Evolutionary conservation across 2,329 filamentous ascomycete genomes (phyloP).

Genomic region (Dendryphion nanum): DNA sequence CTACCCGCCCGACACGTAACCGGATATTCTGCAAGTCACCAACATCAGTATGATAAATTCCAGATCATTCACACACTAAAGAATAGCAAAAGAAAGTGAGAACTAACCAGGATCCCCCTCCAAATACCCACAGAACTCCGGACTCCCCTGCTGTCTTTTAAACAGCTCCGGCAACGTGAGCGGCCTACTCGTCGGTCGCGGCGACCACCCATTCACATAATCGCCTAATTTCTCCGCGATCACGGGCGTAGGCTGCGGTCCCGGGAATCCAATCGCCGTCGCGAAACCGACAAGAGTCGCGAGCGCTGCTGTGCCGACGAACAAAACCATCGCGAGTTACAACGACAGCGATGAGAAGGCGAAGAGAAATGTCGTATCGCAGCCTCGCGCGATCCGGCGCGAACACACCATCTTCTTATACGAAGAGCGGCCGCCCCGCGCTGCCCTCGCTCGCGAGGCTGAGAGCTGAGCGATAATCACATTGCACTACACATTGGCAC

Average conservation of each 20-base stretch:
- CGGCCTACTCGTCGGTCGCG: slow-evolving; percentile 8
- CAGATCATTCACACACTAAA: neutral
- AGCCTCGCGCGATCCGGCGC: neutral
- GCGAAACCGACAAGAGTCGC: neutral
- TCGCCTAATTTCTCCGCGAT: slow-evolving; percentile 1
- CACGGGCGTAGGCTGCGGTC: slow-evolving; percentile 8
- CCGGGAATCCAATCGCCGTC: slow-evolving; percentile 5
- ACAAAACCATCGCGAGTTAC: too few species aligned
- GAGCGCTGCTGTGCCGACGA: neutral
- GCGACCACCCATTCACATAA: slow-evolving; percentile 12
- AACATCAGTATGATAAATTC: too few species aligned
- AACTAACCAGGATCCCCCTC: slow-evolving; percentile 9
- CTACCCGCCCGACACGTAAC: slow-evolving; percentile 6
- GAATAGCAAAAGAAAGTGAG: neutral
- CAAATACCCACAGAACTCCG: slow-evolving; percentile 11
- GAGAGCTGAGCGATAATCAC: neutral
- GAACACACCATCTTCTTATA: neutral
- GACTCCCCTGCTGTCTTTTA: slow-evolving; percentile 8
- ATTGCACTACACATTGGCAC: too few species aligned
- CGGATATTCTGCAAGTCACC: slow-evolving; percentile 2
- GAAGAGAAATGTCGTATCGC: neutral
- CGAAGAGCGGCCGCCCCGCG: neutral
- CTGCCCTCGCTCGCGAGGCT: neutral
- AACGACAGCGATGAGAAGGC: neutral
- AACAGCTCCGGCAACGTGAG: slow-evolving; percentile 6